phyloP scores from a whole-genome alignment of 106 monocot species.

The Dioscorea dumetorum region DNA sequence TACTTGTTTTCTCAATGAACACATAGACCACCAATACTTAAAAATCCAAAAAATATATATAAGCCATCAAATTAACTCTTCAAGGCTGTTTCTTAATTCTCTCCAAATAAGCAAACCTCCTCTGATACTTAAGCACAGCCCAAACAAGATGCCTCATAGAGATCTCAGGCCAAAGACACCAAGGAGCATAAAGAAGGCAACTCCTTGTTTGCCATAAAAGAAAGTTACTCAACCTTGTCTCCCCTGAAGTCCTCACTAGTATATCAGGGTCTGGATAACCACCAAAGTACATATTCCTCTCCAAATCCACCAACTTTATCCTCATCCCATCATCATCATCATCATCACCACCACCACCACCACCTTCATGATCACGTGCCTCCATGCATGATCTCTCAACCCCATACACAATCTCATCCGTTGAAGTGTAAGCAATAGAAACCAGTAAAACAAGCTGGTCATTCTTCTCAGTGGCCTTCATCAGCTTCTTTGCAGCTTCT shows the following conservation, averaged over 20 bases:
- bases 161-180: conserved; percentile 44
- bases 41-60: no score
- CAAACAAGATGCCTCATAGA: conserved; percentile 31
- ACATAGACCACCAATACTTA: no score
- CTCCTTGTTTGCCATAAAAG: conserved; percentile 35
- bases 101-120: conserved; percentile 14
- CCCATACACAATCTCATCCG: conserved; percentile 32
- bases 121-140: conserved; percentile 42
- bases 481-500: conserved; percentile 22
- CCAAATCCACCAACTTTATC: conserved; percentile 12
- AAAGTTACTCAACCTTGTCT: conserved; percentile 52
- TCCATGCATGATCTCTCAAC: background rate
- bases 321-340: background rate
- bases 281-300: conserved; percentile 12
- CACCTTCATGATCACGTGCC: no score
- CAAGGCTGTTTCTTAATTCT: conserved; percentile 9
- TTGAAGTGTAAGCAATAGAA: conserved; percentile 44
- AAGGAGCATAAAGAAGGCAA: conserved; percentile 16
- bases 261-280: conserved; percentile 32
- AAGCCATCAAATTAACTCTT: background rate
- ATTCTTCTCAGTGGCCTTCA: conserved; percentile 25
- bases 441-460: conserved; percentile 15
- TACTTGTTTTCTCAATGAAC: no score
- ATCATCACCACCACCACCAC: background rate
- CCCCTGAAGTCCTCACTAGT: conserved; percentile 43